phyloP scores from a whole-genome alignment of 2,329 filamentous ascomycete species.

The Aspergillus eucalypticola region DNA sequence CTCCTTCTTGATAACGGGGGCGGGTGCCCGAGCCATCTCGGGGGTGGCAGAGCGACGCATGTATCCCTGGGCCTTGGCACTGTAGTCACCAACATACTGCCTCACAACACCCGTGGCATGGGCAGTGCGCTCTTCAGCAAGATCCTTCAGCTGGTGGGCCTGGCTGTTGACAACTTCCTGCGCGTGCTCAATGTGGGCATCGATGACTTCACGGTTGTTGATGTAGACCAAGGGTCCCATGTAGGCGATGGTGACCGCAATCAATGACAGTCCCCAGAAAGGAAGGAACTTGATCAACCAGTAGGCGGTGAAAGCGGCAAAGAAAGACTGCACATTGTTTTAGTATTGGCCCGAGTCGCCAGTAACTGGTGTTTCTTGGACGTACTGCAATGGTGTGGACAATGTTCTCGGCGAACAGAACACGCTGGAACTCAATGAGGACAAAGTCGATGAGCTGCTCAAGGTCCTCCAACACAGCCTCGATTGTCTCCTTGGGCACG shows the following conservation, averaged over 20 bases:
- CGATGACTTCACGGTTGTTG: constrained; percentile 65
- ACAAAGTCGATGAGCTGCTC: constrained; percentile 69
- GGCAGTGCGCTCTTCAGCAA: constrained; percentile 61
- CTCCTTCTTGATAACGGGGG: constrained; percentile 29
- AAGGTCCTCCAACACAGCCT: constrained; percentile 61
- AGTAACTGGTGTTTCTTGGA: background rate
- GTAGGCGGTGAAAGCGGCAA: constrained; percentile 60
- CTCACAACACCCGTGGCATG: constrained; percentile 60
- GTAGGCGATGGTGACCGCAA: constrained; percentile 59
- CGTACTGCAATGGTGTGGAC: constrained; percentile 61
- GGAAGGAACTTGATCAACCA: constrained; percentile 67
- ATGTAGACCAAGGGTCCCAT: constrained; percentile 64
- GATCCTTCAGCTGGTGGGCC: constrained; percentile 59
- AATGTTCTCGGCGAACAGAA: constrained; percentile 67
- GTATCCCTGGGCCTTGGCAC: constrained; percentile 60
- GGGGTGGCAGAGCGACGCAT: constrained; percentile 44
- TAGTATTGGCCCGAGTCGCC: background rate
- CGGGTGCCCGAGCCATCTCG: constrained; percentile 32
- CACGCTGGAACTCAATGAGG: constrained; percentile 66
- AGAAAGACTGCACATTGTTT: constrained; percentile 54
- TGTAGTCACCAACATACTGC: constrained; percentile 62
- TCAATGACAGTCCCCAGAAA: constrained; percentile 63
- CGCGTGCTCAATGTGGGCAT: constrained; percentile 58
- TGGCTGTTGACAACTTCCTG: constrained; percentile 58
- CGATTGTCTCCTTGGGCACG: constrained; percentile 63